Conservation (phyloP, 768 basidiomycete species). For the Podaxis sp. region DNA sequence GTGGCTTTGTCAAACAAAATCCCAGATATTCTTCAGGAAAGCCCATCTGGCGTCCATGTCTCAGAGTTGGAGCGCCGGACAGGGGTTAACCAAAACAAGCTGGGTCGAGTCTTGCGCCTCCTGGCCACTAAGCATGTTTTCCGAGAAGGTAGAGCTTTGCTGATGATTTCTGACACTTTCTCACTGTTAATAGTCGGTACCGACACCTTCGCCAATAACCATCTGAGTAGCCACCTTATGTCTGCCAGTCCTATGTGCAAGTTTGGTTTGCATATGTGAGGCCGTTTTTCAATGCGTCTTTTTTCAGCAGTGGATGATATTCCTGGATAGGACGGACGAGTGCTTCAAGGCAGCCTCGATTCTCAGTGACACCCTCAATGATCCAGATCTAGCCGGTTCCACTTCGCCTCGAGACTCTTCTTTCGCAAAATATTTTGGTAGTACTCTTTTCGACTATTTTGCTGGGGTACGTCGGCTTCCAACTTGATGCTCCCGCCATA, state of each 20-base stretch:
- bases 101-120: constrained; percentile 33
- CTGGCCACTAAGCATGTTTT: constrained; percentile 38
- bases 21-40: constrained; percentile 32
- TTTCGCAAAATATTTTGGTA: constrained; percentile 23
- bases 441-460: constrained; percentile 24
- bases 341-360: constrained; percentile 20
- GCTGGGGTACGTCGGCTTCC: constrained; percentile 19
- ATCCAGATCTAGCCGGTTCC: constrained; percentile 32
- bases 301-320: neutral
- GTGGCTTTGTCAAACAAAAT: constrained; percentile 32
- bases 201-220: constrained; percentile 42
- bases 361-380: constrained; percentile 33
- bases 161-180: neutral
- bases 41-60: constrained; percentile 33
- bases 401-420: constrained; percentile 23
- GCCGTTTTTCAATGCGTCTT: neutral
- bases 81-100: constrained; percentile 31
- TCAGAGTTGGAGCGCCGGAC: constrained; percentile 25
- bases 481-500: neutral
- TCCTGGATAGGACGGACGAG: constrained; percentile 19
- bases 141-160: constrained; percentile 30
- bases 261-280: constrained; percentile 26
- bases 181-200: constrained; percentile 30
- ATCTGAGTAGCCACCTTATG: constrained; percentile 34
- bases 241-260: constrained; percentile 26